Evolutionary conservation across 176 grass and related monocot species (phyloP), one percentile per base, ranked within the genome.

Genomic region (Urochloa ruziziensis): DNA sequence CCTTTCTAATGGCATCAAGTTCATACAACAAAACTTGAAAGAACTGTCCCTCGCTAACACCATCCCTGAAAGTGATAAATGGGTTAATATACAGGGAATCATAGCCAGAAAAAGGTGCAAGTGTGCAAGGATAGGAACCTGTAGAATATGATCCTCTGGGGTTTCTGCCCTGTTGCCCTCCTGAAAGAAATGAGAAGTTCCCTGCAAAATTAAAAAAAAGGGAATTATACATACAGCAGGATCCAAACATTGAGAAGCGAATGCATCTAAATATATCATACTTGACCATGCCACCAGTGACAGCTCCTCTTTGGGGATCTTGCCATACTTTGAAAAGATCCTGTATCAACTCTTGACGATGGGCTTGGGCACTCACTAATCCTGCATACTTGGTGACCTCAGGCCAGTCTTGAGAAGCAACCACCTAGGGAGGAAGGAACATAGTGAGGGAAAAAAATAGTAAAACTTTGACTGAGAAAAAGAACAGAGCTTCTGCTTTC

Each of bases 361-460:
- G 95, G 7, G 95, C 83, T 86, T 97, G 95, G 52, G 95, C 95
- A 42, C 87, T 92, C 49, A 92, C 92, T 71, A 94, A 83, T 83
- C 95, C 95, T 30, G 92, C 92, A 91, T 97, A 97, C 73, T 94
- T 94, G 54, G 95, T 94, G 35, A 97, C 83, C 70, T 97, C 95
- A 33, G 92, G 92, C 92, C 95, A 97, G 69, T 97, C 95, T 77
- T 94, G 95, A 49, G 92, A 97, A 80, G 95, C 95, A 90, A 97
- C 95, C 25, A 97, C 95, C 95, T 97, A 75, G 64, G 34, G 40
- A 6, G 6, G 29, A 19, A 52, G 34, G 34, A 61, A 68, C 28
- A 80, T 25, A 68, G 27, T 44, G 7, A 52, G 5, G 19, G 23
- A 51, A 40, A 51, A 40, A 43, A 42, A 37, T 6, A 61, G 51